Evolutionary conservation across 495 filamentous ascomycete genomes (phyloP).

Genomic region (Penicillium crystallinum): DNA sequence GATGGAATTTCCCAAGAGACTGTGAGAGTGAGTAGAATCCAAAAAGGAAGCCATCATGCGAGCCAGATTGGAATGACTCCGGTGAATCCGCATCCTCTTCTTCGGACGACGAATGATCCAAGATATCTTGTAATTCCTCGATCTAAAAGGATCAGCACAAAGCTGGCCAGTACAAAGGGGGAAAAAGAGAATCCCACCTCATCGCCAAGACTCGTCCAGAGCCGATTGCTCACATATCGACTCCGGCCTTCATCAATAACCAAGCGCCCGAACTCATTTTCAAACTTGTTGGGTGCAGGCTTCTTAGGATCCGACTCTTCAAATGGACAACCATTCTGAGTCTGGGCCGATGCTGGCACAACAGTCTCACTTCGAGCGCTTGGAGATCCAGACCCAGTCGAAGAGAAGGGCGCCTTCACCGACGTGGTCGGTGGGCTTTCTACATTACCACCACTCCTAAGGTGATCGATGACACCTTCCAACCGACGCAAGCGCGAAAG

Average conservation of each 20-base stretch:
- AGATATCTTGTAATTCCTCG: constrained; percentile 65
- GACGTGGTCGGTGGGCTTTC: not conserved
- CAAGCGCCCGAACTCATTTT: constrained; percentile 71
- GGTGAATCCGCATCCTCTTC: constrained; percentile 59
- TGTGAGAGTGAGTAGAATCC: constrained; percentile 58
- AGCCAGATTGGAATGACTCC: constrained; percentile 44
- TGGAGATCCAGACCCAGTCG: not conserved
- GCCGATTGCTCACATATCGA: constrained; percentile 81
- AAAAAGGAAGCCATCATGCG: constrained; percentile 66
- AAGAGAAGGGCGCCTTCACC: not conserved
- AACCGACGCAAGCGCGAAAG: constrained; percentile 71
- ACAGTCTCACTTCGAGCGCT: not conserved
- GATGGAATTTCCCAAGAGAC: constrained; percentile 45
- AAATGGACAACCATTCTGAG: constrained; percentile 24
- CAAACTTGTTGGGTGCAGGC: constrained; percentile 33
- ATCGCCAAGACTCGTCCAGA: constrained; percentile 84
- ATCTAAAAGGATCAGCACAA: constrained; percentile 43
- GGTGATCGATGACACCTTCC: constrained; percentile 73
- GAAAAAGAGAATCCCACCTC: constrained; percentile 51
- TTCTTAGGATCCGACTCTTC: constrained; percentile 25
- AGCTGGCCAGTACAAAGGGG: not conserved
- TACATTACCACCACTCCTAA: constrained; percentile 35
- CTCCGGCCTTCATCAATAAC: constrained; percentile 77
- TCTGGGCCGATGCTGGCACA: not conserved
- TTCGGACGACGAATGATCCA: constrained; percentile 59